A percentile compares a stretch with the other conserved stretches of the same genome.
Conservation (phyloP, 768 basidiomycete species). For the Nevesoporus exiguus region DNA sequence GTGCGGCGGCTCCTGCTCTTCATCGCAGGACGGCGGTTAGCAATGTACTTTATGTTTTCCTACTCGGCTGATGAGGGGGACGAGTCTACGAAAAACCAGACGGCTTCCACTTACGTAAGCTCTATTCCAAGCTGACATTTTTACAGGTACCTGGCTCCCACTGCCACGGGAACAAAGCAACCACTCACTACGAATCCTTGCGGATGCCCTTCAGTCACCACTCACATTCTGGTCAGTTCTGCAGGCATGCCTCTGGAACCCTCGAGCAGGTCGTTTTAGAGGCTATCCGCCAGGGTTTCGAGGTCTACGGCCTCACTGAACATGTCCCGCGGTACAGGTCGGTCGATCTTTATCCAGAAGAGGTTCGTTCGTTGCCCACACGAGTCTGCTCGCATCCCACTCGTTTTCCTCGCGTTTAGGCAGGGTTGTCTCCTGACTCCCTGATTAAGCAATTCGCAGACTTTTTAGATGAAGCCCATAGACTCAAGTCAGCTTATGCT, state of each 20-base stretch:
- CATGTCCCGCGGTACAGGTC: constrained; percentile 86
- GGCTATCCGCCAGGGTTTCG: constrained; percentile 77
- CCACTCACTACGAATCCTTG: background rate
- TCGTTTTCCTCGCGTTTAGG: constrained; percentile 39
- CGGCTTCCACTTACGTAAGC: constrained; percentile 19
- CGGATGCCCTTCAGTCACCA: constrained; percentile 77
- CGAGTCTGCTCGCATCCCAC: constrained; percentile 2
- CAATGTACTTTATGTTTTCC: background rate
- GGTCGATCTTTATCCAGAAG: constrained; percentile 91
- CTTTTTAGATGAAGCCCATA: constrained; percentile 78
- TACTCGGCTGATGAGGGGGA: background rate
- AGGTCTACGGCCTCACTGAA: constrained; percentile 84
- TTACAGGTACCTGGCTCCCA: constrained; percentile 6
- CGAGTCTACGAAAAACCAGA: too few species aligned
- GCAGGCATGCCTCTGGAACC: constrained; percentile 79
- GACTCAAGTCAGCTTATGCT: constrained; percentile 62
- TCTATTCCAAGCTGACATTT: background rate
- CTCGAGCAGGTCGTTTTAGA: constrained; percentile 79
- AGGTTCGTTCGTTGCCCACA: constrained; percentile 49
- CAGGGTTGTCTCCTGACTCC: constrained; percentile 45
- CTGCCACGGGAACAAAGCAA: background rate
- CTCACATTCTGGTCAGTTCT: constrained; percentile 93
- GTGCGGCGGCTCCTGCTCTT: constrained; percentile 18
- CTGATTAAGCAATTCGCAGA: constrained; percentile 63
- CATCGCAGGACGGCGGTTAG: constrained; percentile 1